Evolutionary conservation across 2,329 filamentous ascomycete genomes (phyloP), one percentile per base, ranked within the genome.

Genomic region (Penicillium hesseltinei): DNA sequence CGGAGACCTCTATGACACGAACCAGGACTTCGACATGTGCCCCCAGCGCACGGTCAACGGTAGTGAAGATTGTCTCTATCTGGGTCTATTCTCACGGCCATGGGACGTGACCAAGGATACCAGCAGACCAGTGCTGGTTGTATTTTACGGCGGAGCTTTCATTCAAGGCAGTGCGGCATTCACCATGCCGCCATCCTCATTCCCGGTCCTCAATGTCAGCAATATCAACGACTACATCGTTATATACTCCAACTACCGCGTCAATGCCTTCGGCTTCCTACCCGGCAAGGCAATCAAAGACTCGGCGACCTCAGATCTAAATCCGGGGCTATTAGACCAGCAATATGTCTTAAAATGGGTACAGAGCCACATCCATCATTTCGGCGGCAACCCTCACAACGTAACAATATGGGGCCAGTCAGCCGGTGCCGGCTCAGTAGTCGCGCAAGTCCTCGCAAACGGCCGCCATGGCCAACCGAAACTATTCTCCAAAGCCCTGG

Each of bases 61-160:
- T 13, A 78, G 78, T 23, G 84, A 87, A 73, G 84, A 87, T 64
- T 87, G 84, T 62, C 74, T 87, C 15, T 86, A 85, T 59, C 77
- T 88, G 2, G 82, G 82, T 11, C 72, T 88, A 0, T 87, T 84
- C 70, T 80, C 82, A 5, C 78, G 84, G 0, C 84, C 84, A 3
- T 87, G 84, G 83, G 72, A 67, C 0, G 23, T 54, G 1, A n/a
- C 54, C 2, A 19, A 46, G 10, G 42, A 58, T 17, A 38, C 76
- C n/a, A 70, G 80, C 4, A 76, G 82, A 3, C 84, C 85, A 0
- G 84, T 88, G 0, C 77, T 88, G 0, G 79, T 87, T 3, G 79
- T 80, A 4, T 86, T 85, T 66, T 85, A 84, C 66, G 85, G 85
- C 51, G 85, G 85, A 13, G 85, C 78, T 2, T 88, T 84, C 71